Evolutionary conservation across 1,139 yeast species (phyloP), one percentile per base, ranked within the genome.

Genomic region (Entelexis paramagnoliae): DNA sequence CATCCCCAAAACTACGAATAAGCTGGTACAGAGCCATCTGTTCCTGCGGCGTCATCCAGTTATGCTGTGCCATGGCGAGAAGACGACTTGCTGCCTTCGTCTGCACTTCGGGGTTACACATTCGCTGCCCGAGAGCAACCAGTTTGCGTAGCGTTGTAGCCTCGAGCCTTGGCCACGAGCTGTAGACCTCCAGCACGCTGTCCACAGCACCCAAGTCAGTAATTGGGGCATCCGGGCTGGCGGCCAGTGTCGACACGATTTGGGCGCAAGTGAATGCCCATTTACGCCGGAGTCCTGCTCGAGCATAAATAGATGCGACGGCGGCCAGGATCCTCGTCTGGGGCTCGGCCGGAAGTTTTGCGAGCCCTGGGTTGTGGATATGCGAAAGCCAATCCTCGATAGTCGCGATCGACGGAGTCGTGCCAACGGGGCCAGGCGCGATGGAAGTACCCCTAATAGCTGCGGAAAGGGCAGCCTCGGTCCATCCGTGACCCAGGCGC

Each of bases 241-340:
- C 57, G 30, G 67, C 69, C 35, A 70, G 57, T n/a, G 48, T 19
- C 11, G 46, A 17, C 29, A 85, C 64, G 34, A 85, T 66, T 10
- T 80, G 77, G 40, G 91, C 73, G 11, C 87, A 65, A 32, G 84
- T 74, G 58, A 89, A 80, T 0, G 87, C 80, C 55, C 81, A 73
- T 59, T 88, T 88, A 57, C 96, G 72, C 10, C 64, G 58, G 62
- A 83, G 73, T 0, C 81, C 80, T 51, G 88, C 71, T 39, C 75
- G 76, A 2, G 78, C 72, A 63, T 83, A 87, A 1, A 84, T 68
- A 4, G 79, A 66, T 0, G 94, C 85, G 55, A 89, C 67, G 0
- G 83, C 75, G 19, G 82, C 73, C 64, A 81, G 83, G 0, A 88
- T 74, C 47, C 78, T 63, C 7, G 55, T 54, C 28, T 55, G 55